Evolutionary conservation across 1,284 basidiomycete species (phyloP).

Genomic region (Ceratobasidium sp.): DNA sequence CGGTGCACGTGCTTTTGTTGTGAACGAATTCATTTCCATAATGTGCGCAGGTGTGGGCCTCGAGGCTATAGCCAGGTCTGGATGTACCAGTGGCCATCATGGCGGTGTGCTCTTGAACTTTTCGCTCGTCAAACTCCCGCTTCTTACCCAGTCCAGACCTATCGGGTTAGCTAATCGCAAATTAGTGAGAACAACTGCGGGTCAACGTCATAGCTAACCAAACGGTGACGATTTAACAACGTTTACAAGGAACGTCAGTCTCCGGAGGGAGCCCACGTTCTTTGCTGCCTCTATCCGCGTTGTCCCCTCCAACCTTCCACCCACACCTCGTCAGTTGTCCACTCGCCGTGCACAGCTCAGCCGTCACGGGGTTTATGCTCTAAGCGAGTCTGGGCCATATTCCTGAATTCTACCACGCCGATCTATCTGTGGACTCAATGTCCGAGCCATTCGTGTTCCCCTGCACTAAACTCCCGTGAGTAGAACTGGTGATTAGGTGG

Average conservation of each 20-base stretch:
- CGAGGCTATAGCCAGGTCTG: background rate
- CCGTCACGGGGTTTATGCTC: slow-evolving; percentile 24
- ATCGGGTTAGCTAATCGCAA: slow-evolving; percentile 13
- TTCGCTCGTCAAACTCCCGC: background rate
- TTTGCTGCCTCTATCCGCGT: background rate
- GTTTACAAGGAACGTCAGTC: background rate
- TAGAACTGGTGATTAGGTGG: background rate
- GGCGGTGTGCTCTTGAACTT: too few relatives aligned
- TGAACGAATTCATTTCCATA: too few relatives aligned
- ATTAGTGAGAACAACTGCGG: slow-evolving; percentile 28
- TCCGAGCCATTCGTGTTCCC: slow-evolving; percentile 22
- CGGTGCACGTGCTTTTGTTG: background rate
- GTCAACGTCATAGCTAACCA: slow-evolving; percentile 29
- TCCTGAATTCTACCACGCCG: background rate
- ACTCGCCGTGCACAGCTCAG: too few relatives aligned
- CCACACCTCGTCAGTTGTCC: background rate
- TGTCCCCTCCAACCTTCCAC: background rate
- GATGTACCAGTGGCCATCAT: too few relatives aligned
- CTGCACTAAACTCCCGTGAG: slow-evolving; percentile 26
- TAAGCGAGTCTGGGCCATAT: background rate
- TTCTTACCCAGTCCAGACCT: too few relatives aligned
- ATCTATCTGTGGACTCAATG: background rate
- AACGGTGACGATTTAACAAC: slow-evolving; percentile 16
- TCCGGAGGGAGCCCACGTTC: background rate
- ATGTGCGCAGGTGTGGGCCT: too few relatives aligned